Evolutionary conservation across 2,329 filamentous ascomycete species (phyloP).

Genomic region (Scedosporium dehoogii): DNA sequence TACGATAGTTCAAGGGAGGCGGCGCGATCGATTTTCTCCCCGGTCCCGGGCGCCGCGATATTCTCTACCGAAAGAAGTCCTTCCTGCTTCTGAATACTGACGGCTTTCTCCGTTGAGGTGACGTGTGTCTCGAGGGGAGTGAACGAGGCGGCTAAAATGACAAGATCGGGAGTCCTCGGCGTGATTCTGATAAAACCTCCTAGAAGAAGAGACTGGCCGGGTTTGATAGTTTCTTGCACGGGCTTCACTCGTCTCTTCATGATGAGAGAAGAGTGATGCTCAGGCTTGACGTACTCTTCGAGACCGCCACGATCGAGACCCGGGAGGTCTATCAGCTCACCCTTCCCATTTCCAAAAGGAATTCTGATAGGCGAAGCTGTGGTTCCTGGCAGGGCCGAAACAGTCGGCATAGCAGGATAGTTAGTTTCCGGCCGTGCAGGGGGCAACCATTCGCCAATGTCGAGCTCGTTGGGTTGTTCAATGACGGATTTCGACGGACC

Average conservation of each 20-base stretch:
- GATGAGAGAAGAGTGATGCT: slow-evolving; percentile 57
- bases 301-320: slow-evolving; percentile 69
- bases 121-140: slow-evolving; percentile 68
- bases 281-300: slow-evolving; percentile 57
- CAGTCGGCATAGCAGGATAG: slow-evolving; percentile 76
- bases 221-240: slow-evolving; percentile 61
- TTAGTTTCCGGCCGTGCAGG: slow-evolving; percentile 62
- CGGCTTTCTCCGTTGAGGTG: slow-evolving; percentile 71
- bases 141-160: slow-evolving; percentile 79
- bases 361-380: slow-evolving; percentile 92
- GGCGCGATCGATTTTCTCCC: slow-evolving; percentile 54
- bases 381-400: slow-evolving; percentile 81
- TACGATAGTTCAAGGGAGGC: slow-evolving; percentile 66
- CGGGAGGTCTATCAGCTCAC: slow-evolving; percentile 88
- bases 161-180: slow-evolving; percentile 47
- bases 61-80: slow-evolving; percentile 48
- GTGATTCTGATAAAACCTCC: slow-evolving; percentile 85
- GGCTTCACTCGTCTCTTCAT: slow-evolving; percentile 72
- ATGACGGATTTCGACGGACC: slow-evolving; percentile 37
- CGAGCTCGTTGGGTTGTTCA: slow-evolving; percentile 31
- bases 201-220: slow-evolving; percentile 70
- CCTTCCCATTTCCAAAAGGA: slow-evolving; percentile 74
- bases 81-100: slow-evolving; percentile 57
- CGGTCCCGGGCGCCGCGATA: slow-evolving; percentile 51
- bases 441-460: slow-evolving; percentile 57